phyloP scores from a whole-genome alignment of 1,284 basidiomycete species.

The Hortiboletus rubellus region DNA sequence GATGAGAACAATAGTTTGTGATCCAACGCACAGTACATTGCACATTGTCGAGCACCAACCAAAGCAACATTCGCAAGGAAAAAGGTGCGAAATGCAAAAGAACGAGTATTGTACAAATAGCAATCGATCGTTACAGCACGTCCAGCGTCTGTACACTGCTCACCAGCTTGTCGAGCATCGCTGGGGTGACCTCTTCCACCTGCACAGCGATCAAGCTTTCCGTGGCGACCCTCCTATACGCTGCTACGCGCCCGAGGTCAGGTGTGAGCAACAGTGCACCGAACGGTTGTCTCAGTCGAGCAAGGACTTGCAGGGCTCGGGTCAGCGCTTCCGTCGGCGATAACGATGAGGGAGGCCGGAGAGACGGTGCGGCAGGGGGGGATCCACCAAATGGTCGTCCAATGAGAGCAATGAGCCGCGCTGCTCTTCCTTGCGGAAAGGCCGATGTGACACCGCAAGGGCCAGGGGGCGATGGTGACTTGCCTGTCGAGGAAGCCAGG shows the following conservation, averaged over 20 bases:
- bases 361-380: not conserved
- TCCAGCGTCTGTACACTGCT: not conserved
- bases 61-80: not conserved
- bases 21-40: no score
- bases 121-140: not conserved
- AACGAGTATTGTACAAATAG: not conserved
- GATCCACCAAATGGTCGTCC: not conserved
- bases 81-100: not conserved
- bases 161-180: not conserved
- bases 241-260: not conserved
- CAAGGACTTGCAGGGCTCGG: not conserved
- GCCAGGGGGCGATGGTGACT: not conserved
- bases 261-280: constrained; percentile 2
- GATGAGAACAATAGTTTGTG: no score
- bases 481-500: not conserved
- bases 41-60: no score
- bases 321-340: not conserved
- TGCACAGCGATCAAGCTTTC: constrained; percentile 4
- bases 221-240: constrained; percentile 2
- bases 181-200: not conserved
- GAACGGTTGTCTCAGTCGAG: constrained; percentile 3
- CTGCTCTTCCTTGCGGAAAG: not conserved
- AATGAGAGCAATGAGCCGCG: not conserved
- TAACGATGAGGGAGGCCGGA: not conserved
- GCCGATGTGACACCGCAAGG: not conserved